phyloP scores from a whole-genome alignment of 1,284 basidiomycete genomes.

The Mycosarcoma maydis region DNA sequence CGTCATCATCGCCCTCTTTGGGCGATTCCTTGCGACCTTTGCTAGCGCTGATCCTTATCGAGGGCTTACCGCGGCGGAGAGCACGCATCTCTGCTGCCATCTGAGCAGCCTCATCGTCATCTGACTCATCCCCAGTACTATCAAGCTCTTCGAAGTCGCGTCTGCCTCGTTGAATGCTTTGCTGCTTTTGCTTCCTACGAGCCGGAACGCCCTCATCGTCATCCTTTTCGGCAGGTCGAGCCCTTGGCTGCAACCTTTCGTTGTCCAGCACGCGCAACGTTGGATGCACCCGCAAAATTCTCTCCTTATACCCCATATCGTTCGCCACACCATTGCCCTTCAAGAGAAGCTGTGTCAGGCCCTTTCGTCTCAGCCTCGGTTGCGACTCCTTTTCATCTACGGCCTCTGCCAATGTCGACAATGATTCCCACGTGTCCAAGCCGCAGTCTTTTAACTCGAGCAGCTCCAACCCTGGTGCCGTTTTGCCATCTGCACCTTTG shows the following conservation, averaged over 20 bases:
- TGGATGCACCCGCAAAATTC: slow-evolving; percentile 37
- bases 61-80: slow-evolving; percentile 18
- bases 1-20: slow-evolving; percentile 12
- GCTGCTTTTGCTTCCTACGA: neutral
- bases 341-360: slow-evolving; percentile 51
- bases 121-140: slow-evolving; percentile 6
- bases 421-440: slow-evolving; percentile 37
- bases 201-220: neutral
- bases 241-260: slow-evolving; percentile 38
- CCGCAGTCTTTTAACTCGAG: slow-evolving; percentile 62
- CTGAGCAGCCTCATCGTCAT: slow-evolving; percentile 21
- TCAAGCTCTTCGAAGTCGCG: neutral
- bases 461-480: slow-evolving; percentile 53
- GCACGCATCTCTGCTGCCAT: slow-evolving; percentile 27
- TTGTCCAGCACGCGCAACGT: slow-evolving; percentile 52
- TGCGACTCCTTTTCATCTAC: slow-evolving; percentile 14
- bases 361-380: slow-evolving; percentile 34
- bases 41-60: neutral
- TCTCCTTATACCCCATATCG: slow-evolving; percentile 38
- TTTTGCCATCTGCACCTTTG: slow-evolving; percentile 52
- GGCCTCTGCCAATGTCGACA: slow-evolving; percentile 35
- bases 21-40: slow-evolving; percentile 1
- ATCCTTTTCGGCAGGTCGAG: slow-evolving; percentile 11
- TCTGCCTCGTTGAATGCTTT: neutral
- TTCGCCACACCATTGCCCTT: slow-evolving; percentile 52